Base-by-base conservation (phyloP, 805 yeast species). In the Metschnikowia sp. region DNA sequence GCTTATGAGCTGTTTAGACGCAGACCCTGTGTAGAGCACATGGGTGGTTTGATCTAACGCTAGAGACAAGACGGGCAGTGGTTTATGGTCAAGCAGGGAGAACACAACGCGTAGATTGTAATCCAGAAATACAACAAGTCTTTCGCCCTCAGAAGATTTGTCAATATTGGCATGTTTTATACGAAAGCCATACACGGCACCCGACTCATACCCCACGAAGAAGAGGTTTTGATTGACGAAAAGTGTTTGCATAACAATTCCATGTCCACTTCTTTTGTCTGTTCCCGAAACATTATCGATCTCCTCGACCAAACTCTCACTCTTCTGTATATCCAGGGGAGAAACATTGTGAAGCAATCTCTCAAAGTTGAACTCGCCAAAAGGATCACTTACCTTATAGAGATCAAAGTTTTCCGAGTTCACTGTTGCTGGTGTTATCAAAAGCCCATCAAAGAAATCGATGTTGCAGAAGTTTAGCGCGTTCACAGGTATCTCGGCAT, bases 201-300 rank as follows among this genome's bases (percentile, higher is more conserved):
- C 96, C 13, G 86, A 82, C 60, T 88, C 96, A 58, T 77, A 88
- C 1, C 95, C 96, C 6, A 84, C 69, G 13, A 64, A 63, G 13
- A 81, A 57, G 1, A 63, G 47, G 8, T 47, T 31, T 2, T 58
- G 54, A 10, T 55, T 56, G 1, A 75, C 55, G 63, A 79, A 75
- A 1, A 58, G 50, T 3, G 84, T 55, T 39, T 72, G 76, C 89
- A 88, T 86, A 11, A 85, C 76, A 36, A 86, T 84, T 1, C 95
- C 95, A 32, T 78, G 72, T 12, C 68, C 68, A 18, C 63, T 61
- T 10, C 52, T 44, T 30, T 48, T 44, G 15, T 38, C 43, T 8
- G 40, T 4, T 15, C 40, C 50, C 11, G 34, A 11, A 10, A 38
- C 35, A 11, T 35, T 22, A 13, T 41, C 46, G 11, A 50, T 40